phyloP scores from a whole-genome alignment of 2,329 filamentous ascomycete species.

The Botryotinia globosa region DNA sequence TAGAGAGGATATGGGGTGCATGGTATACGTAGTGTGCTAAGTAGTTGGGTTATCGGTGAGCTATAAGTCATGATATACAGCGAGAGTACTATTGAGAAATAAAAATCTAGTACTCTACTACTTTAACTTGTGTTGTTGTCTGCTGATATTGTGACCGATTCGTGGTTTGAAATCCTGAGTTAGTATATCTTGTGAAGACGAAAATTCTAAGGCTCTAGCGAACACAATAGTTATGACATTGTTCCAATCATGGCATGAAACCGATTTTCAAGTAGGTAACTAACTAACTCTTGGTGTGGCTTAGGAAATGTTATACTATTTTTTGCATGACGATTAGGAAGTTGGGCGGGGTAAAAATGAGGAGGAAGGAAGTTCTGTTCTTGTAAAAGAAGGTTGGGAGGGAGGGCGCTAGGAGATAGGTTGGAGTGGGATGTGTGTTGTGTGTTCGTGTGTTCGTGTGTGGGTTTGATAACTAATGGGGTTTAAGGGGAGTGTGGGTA shows the following conservation, averaged over 20 bases:
- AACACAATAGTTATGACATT: background rate
- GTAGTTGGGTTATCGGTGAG: background rate
- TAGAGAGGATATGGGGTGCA: background rate
- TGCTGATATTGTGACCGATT: background rate
- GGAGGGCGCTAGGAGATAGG: too few relatives aligned
- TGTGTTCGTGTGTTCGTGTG: too few relatives aligned
- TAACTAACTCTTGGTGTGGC: background rate
- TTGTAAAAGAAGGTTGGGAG: too few relatives aligned
- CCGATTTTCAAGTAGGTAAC: too few relatives aligned
- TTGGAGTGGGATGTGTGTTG: too few relatives aligned
- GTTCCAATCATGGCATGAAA: background rate
- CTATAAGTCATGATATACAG: background rate
- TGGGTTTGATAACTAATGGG: too few relatives aligned
- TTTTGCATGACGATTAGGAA: background rate
- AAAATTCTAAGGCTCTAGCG: background rate
- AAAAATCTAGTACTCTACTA: background rate
- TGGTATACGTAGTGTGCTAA: background rate
- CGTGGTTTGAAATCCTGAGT: background rate
- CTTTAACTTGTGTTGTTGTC: background rate
- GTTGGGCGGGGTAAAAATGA: background rate
- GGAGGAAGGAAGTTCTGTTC: background rate
- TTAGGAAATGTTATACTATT: background rate
- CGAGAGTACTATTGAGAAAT: background rate
- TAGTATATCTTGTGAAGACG: background rate
- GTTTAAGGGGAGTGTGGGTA: too few relatives aligned